phyloP scores from a whole-genome alignment of 2,329 filamentous ascomycete genomes.

The Eutypella sp. region DNA sequence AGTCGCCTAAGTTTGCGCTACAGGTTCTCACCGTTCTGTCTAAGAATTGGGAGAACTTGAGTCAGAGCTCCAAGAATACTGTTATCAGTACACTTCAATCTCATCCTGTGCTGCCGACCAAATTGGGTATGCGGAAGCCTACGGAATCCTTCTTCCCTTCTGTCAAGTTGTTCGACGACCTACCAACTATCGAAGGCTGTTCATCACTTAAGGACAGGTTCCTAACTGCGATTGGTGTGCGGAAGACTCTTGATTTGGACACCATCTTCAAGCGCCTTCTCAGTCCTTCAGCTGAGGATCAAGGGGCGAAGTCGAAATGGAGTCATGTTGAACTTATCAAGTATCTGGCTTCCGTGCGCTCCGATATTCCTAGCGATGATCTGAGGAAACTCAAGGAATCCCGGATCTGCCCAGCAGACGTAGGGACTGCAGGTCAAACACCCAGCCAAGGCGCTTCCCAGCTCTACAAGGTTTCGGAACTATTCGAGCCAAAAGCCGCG shows the following conservation, averaged over 20 bases:
- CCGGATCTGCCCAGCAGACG: slow-evolving; percentile 76
- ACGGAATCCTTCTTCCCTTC: slow-evolving; percentile 83
- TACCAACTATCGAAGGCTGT: slow-evolving; percentile 74
- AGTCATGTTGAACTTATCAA: slow-evolving; percentile 93
- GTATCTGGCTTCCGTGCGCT: slow-evolving; percentile 83
- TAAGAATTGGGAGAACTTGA: slow-evolving; percentile 84
- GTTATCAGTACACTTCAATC: slow-evolving; percentile 61
- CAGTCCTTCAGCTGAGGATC: slow-evolving; percentile 47
- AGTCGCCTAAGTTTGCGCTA: slow-evolving; percentile 66
- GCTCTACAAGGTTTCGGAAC: slow-evolving; percentile 68
- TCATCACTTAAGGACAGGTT: slow-evolving; percentile 88
- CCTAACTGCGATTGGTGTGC: slow-evolving; percentile 73
- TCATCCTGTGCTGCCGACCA: slow-evolving; percentile 81
- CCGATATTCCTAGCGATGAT: slow-evolving; percentile 82
- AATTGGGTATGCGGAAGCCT: slow-evolving; percentile 81
- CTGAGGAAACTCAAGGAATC: slow-evolving; percentile 72
- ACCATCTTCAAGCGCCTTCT: slow-evolving; percentile 89
- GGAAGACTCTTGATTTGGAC: slow-evolving; percentile 90
- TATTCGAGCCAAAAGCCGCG: slow-evolving; percentile 73
- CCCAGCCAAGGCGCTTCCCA: slow-evolving; percentile 44
- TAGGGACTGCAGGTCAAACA: slow-evolving; percentile 51
- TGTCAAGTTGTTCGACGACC: slow-evolving; percentile 92
- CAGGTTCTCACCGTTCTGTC: slow-evolving; percentile 76
- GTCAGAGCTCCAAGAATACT: slow-evolving; percentile 57
- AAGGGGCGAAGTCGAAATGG: slow-evolving; percentile 62